phyloP scores from a whole-genome alignment of 2,329 filamentous ascomycete species.

The Hypoxylon sp. region DNA sequence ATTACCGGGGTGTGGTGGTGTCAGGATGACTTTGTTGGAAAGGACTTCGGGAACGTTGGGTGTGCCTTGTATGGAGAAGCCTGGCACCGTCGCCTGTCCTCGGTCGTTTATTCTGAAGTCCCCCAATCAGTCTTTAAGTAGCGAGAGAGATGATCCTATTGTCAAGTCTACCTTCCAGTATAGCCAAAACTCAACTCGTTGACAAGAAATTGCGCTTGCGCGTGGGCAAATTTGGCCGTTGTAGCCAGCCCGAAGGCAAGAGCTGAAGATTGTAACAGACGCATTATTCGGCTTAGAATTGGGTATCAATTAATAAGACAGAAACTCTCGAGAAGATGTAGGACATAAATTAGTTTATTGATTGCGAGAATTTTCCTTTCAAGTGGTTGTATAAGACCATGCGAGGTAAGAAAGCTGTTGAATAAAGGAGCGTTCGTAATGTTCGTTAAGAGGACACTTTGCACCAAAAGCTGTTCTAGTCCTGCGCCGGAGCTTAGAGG shows the following conservation, averaged over 20 bases:
- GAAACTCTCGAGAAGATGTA: constrained; percentile 23
- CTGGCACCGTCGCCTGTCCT: constrained; percentile 63
- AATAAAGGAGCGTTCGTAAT: constrained; percentile 24
- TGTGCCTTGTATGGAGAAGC: constrained; percentile 67
- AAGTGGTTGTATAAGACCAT: constrained; percentile 4
- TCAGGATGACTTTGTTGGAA: constrained; percentile 92
- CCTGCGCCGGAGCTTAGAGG: constrained; percentile 22
- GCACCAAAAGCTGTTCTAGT: constrained; percentile 43
- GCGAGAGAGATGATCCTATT: constrained; percentile 14
- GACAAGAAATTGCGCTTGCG: constrained; percentile 74
- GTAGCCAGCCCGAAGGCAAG: constrained; percentile 60
- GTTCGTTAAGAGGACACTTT: constrained; percentile 49
- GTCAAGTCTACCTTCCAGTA: constrained; percentile 65
- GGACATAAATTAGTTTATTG: constrained; percentile 26
- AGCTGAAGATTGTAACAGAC: constrained; percentile 54
- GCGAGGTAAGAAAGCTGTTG: constrained; percentile 22
- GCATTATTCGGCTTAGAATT: constrained; percentile 56
- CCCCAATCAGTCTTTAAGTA: constrained; percentile 33
- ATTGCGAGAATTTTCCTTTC: constrained; percentile 23
- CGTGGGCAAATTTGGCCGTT: constrained; percentile 58
- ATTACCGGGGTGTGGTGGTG: constrained; percentile 87
- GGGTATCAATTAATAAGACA: constrained; percentile 34
- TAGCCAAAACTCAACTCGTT: constrained; percentile 84
- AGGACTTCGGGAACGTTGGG: constrained; percentile 72
- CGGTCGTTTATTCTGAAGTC: constrained; percentile 72